phyloP scores from a whole-genome alignment of 768 basidiomycete genomes.

The Leccinum variicolor region DNA sequence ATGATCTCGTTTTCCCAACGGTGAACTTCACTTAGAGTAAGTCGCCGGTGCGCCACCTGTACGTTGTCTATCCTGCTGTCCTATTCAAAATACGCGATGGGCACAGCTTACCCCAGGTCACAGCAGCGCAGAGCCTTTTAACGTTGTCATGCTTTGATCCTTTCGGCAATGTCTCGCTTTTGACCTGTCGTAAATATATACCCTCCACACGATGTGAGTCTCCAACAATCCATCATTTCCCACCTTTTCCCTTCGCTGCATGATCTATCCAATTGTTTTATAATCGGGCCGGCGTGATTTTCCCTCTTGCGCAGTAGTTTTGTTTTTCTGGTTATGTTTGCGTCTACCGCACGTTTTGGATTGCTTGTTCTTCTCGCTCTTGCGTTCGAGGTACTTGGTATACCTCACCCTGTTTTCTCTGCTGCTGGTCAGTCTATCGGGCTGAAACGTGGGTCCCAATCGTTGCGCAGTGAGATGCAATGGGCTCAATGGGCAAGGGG shows the following conservation, averaged over 20 bases:
- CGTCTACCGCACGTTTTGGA: conserved; percentile 1
- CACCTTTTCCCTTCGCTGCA: background rate
- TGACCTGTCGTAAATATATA: conserved; percentile 6
- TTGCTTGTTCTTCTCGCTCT: conserved; percentile 11
- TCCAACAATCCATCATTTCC: background rate
- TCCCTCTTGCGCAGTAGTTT: conserved; percentile 3
- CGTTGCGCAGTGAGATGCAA: conserved; percentile 17
- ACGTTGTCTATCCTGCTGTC: background rate
- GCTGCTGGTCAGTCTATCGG: conserved; percentile 22
- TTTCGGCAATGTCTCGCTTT: background rate
- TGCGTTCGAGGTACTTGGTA: conserved; percentile 10
- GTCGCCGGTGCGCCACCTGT: background rate
- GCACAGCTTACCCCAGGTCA: background rate
- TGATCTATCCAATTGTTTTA: conserved; percentile 3
- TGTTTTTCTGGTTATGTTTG: conserved; percentile 7
- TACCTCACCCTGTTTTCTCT: conserved; percentile 3
- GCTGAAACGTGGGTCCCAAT: conserved; percentile 13
- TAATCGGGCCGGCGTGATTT: conserved; percentile 5
- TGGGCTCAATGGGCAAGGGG: conserved; percentile 39
- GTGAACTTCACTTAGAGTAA: background rate
- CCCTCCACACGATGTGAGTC: conserved; percentile 2
- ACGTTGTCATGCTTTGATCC: background rate
- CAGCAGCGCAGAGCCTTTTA: background rate
- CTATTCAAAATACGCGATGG: background rate
- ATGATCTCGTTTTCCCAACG: background rate